Evolutionary conservation across 2,329 filamentous ascomycete genomes (phyloP), one percentile per base, ranked within the genome.

Genomic region (Arthrobotrys entomopaga): DNA sequence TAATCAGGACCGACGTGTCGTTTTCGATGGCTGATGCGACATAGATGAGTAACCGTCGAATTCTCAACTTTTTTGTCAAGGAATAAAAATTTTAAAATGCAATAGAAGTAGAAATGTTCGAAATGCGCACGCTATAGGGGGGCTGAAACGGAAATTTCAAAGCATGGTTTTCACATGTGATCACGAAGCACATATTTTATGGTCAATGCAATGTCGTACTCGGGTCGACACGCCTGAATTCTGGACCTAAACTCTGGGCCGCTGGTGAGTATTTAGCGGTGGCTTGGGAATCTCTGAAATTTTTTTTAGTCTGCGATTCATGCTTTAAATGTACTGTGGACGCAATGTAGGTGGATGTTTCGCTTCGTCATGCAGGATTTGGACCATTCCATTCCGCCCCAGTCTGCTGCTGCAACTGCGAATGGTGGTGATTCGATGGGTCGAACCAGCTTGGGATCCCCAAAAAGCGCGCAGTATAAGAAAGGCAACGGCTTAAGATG

Each of bases 1-100:
- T 61, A 69, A 69, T 61, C 40, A 56, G 65, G 65, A 69, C 61
- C 49, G 56, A 69, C 52, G 42, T 69, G 49, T 56, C 56, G 22
- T 40, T 69, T 69, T 69, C 34, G 26, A 57, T 61, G 48, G 64
- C 11, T 46, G 54, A 34, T 22, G 15, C n/a, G 34, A 48, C 26
- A 38, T 38, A 8, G 38, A 67, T 54, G 64, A 61, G 64, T 53
- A 48, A 60, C 46, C 22, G 26, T 50, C 19, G 56, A 61, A 61
- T 53, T 54, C 42, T 42, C 57, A 46, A 60, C 15, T 8, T 24
- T 48, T 19, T 54, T 38, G 3, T 42, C 11, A 46, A 46, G 11
- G n/a, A 10, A 46, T 5, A 15, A 46, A 34, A 7, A 34, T 34
- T 34, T 34, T 34, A 34, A 34, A 34, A 34, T 34, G 29, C 6